A percentile compares a stretch with the other conserved stretches of the same genome.
phyloP scores from a whole-genome alignment of 192 early-diverging fungal species.

The Pecoramyces ruminantium region DNA sequence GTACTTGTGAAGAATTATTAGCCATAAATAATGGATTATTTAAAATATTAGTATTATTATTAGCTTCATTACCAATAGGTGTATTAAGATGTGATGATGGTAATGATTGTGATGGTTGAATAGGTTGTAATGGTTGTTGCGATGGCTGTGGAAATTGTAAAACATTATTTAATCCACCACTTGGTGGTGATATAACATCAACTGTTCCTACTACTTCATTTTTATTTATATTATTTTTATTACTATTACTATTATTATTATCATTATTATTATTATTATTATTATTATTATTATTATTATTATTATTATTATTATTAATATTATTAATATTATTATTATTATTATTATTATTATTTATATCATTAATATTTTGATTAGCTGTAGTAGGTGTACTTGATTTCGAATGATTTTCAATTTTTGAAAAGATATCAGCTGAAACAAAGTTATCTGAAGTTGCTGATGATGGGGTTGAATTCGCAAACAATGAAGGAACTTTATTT shows the following conservation, averaged over 20 bases:
- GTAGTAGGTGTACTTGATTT: background rate
- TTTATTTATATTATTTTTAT: no score
- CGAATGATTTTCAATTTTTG: background rate
- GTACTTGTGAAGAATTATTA: background rate
- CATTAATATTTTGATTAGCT: background rate
- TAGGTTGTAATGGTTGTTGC: no score
- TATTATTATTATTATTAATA: background rate
- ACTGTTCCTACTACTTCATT: no score
- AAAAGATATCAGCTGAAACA: background rate
- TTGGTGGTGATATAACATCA: no score
- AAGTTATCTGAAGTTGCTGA: background rate
- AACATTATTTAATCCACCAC: no score
- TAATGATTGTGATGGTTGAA: background rate
- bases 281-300: background rate
- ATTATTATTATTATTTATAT: background rate
- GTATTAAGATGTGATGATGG: background rate
- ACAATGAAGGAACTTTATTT: background rate
- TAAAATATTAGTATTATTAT: background rate
- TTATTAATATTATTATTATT: background rate
- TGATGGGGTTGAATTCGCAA: background rate
- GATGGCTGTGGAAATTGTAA: no score
- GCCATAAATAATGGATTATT: background rate
- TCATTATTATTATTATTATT: no score
- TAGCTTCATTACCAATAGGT: background rate
- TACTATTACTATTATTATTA: no score